Evolutionary conservation across 2,329 filamentous ascomycete species (phyloP).

Genomic region (Sporothrix brunneoviolacea): DNA sequence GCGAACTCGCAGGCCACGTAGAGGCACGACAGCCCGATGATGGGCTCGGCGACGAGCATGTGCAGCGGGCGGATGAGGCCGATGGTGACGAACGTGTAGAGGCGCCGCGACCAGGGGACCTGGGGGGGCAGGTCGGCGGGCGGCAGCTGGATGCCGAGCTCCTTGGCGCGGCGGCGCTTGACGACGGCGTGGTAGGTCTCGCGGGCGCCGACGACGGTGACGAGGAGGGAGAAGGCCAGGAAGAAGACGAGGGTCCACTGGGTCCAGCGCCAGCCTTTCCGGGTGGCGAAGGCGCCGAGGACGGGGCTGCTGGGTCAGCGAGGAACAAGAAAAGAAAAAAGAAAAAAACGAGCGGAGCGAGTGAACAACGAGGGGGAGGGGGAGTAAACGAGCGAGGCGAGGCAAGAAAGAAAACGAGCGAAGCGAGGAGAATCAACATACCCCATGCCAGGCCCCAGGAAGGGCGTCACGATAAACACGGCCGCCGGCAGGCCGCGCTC

Average conservation of each 20-base stretch:
- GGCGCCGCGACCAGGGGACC: conserved; percentile 21
- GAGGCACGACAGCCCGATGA: conserved; percentile 49
- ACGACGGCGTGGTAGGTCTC: conserved; percentile 54
- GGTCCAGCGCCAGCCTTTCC: conserved; percentile 48
- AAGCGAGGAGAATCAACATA: conserved; percentile 18
- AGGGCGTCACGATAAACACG: conserved; percentile 44
- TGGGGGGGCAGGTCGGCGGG: conserved; percentile 13
- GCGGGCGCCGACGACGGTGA: conserved; percentile 35
- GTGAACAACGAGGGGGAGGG: background rate
- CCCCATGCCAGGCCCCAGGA: conserved; percentile 47
- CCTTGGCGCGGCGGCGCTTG: conserved; percentile 31
- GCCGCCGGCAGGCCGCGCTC: conserved; percentile 36
- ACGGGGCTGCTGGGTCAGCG: conserved; percentile 31
- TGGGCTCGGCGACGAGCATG: conserved; percentile 57
- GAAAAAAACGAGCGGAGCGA: background rate
- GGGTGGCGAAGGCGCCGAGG: conserved; percentile 41
- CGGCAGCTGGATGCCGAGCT: conserved; percentile 25
- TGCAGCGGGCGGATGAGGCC: conserved; percentile 45
- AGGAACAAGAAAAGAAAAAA: background rate
- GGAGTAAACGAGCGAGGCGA: background rate
- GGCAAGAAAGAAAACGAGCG: background rate
- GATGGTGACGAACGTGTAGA: conserved; percentile 32
- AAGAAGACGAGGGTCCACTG: conserved; percentile 46
- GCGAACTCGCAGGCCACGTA: conserved; percentile 47
- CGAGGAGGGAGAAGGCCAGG: conserved; percentile 29